These are phyloP conservation scores for Mucor velutinosus DNA, from an alignment of 371 early-diverging fungal genomes.

Conservation along the genomic window DNA sequence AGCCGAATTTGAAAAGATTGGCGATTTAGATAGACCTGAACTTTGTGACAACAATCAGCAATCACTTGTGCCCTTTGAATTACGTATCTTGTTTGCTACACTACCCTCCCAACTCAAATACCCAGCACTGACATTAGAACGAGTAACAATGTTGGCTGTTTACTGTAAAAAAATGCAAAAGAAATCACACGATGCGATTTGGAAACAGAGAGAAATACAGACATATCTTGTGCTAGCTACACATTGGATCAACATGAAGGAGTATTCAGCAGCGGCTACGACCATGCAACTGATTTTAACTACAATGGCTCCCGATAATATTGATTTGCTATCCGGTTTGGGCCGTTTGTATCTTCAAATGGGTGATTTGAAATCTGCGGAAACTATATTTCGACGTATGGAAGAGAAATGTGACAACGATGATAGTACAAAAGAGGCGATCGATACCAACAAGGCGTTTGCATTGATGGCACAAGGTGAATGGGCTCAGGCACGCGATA, in stretches of 20 bases:
- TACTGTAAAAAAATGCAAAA: slow-evolving; percentile 53
- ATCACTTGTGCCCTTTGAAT: slow-evolving; percentile 59
- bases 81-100: slow-evolving; percentile 54
- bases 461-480: slow-evolving; percentile 55
- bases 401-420: slow-evolving; percentile 28
- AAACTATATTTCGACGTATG: slow-evolving; percentile 40
- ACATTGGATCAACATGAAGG: slow-evolving; percentile 51
- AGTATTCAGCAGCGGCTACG: slow-evolving; percentile 49
- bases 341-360: slow-evolving; percentile 64
- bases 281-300: slow-evolving; percentile 34
- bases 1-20: slow-evolving; percentile 63
- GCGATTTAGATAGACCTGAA: slow-evolving; percentile 54
- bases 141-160: slow-evolving; percentile 53
- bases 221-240: slow-evolving; percentile 57
- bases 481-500: slow-evolving; percentile 52
- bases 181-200: slow-evolving; percentile 16
- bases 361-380: slow-evolving; percentile 52
- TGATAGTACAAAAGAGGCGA: slow-evolving; percentile 31
- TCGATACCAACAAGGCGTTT: slow-evolving; percentile 54
- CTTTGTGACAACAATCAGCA: slow-evolving; percentile 36
- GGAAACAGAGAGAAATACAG: slow-evolving; percentile 54
- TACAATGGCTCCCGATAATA: slow-evolving; percentile 23
- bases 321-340: slow-evolving; percentile 55
- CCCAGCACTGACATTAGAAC: slow-evolving; percentile 49
- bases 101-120: slow-evolving; percentile 57